Base-by-base conservation (phyloP, 768 basidiomycete genomes). In the Boletus sensibilis region DNA sequence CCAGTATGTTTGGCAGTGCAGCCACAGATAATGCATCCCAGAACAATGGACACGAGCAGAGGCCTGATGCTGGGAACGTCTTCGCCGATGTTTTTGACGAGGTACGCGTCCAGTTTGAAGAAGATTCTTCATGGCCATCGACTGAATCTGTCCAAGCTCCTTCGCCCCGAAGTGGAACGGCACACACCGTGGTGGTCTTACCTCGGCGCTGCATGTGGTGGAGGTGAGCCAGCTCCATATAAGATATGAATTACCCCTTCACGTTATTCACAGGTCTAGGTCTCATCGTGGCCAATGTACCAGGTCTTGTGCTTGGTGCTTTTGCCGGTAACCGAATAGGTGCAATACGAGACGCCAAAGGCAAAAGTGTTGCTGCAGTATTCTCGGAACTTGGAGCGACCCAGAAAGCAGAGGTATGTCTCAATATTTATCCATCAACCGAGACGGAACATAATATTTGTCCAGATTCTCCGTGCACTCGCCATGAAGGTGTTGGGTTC, bases 61-160 rank as follows among this genome's bases (percentile, higher is more conserved):
- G 85, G 57, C 92, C 93, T 31, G 78, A 94, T 67, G 82, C 94
- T 13, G 85, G 94, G 46, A 78, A 83, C 39, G 84, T 94, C 9
- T 97, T 96, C 68, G 86, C 88, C 3, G 88, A 95, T 67, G 93
- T 90, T 5, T 96, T 96, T 60, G 94, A 95, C 59, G 94, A 96
- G 77, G 93, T 91, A 58, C 44, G 79, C 16, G 29, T 49, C 53
- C 23, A 16, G n/a, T 21, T 27, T 38, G 33, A 41, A 33, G 25
- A 35, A 16, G n/a, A 29, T 31, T 41, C 35, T 38, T 44, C 31
- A 14, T 23, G 31, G 27, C 18, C 27, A 34, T 47, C 20, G 7
- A 29, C 54, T 58, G 49, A 57, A 20, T 38, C n/a, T 47, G 37
- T 40, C 42, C 55, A 89, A 66, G 90, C 76, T 94, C 27, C 76